Percentiles rank a stretch among this genome's conserved stretches.
Evolutionary conservation across 2,329 filamentous ascomycete genomes (phyloP).

Genomic region (Pseudomassariella vexata): DNA sequence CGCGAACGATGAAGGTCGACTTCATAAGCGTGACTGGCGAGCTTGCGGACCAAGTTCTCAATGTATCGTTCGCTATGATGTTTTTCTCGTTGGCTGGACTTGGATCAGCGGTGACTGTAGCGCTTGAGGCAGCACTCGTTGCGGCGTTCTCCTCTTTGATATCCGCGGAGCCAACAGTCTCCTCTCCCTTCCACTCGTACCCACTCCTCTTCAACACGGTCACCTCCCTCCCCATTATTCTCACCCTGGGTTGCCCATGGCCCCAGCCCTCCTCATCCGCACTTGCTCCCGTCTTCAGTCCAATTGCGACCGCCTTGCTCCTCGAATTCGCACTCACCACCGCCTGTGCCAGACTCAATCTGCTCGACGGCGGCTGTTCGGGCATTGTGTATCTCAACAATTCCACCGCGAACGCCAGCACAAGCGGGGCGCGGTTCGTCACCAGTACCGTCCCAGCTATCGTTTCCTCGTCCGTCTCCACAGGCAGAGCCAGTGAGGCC

Average conservation of each 20-base stretch:
- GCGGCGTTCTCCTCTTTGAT: constrained; percentile 9
- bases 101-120: constrained; percentile 9
- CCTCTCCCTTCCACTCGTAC: constrained; percentile 54
- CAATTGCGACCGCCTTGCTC: constrained; percentile 69
- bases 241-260: constrained; percentile 68
- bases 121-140: constrained; percentile 10
- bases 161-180: constrained; percentile 15
- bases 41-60: constrained; percentile 44
- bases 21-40: constrained; percentile 43
- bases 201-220: constrained; percentile 72
- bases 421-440: constrained; percentile 77
- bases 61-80: too few species aligned
- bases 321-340: constrained; percentile 77
- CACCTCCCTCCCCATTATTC: constrained; percentile 67
- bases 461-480: constrained; percentile 49
- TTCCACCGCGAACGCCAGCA: constrained; percentile 73
- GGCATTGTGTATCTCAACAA: constrained; percentile 77
- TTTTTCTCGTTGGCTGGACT: constrained; percentile 11
- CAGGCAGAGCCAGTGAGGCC: constrained; percentile 53
- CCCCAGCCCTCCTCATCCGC: constrained; percentile 69
- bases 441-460: constrained; percentile 54
- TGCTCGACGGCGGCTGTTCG: constrained; percentile 76
- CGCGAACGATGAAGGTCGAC: constrained; percentile 54
- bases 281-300: constrained; percentile 58
- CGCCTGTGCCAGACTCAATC: constrained; percentile 76